Base-by-base conservation (phyloP, 306 rosid species). In the Prunus dulcis region DNA sequence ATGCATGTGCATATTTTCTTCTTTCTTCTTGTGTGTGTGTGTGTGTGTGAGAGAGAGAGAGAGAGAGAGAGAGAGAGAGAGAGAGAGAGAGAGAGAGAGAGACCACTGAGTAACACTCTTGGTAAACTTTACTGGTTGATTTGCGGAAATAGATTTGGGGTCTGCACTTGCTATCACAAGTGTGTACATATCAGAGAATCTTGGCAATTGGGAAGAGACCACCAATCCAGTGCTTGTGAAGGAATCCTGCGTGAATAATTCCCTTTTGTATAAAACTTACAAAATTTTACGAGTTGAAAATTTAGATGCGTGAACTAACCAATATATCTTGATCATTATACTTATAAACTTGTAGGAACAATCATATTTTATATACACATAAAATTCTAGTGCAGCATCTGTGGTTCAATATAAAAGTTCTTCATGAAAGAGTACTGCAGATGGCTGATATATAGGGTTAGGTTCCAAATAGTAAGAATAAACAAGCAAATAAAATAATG, bases 171-270 rank as follows among this genome's bases (percentile, higher is more conserved):
- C 83, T 52, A 85, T 81, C 51, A 32, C 83, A 55, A 88, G 88
- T 0, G 91, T 85, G 80, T 85, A 88, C 77, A 79, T 60, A 71
- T 88, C 89, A 18, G 88, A 88, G 87, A 88, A 88, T 75, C 91
- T 78, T 15, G 92, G 92, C 49, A 88, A 57, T 61, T 86, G 84
- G 82, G 92, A 88, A 72, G 89, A 88, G 69, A 84, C 69, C 64
- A 75, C 84, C 85, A 88, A 78, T 23, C 89, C 92, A 41, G 89
- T 88, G 83, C 88, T 84, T 69, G 85, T 82, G 74, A 81, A 81
- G 32, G 89, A 88, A 56, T 80, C 92, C 89, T 88, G 82, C 46
- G 47, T 2, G 60, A 70, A 25, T 53, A 51, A 67, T 30, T 13
- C 22, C 9, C 71, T 66, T 10, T 69, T 17, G 47, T 66, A 17